Evolutionary conservation across 2,329 filamentous ascomycete genomes (phyloP), one percentile per base, ranked within the genome.

Genomic region (Mycocentrospora acerina): DNA sequence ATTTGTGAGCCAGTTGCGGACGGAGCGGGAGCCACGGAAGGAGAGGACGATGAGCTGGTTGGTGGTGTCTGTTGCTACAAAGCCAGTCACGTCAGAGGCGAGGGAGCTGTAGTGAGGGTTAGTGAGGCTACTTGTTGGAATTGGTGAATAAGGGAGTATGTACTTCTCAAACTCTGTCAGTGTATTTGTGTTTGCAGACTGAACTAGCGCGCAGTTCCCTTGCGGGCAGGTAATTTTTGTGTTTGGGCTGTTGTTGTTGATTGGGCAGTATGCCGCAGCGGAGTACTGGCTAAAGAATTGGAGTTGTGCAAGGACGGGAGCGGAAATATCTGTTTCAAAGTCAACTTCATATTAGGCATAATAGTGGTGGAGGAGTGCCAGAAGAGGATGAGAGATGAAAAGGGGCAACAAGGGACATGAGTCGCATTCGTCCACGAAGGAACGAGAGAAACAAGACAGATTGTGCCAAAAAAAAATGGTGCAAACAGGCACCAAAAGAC

Each of bases 1-100:
- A 53, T 86, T 76, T 35, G 78, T 71, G 50, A 85, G 70, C 73
- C 75, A 85, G 71, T 86, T 86, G 35, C 74, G 73, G 43, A 83
- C 51, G 29, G 77, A 79, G 42, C 65, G 62, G 33, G 76, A 79
- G 49, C 84, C 83, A 27, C 81, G 77, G 66, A 83, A 73, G 22
- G 79, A 72, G 28, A 84, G 59, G 32, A 86, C 77, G 42, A 86
- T 80, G 40, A 79, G 69, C 37, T 62, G 40, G 48, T 74, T 73
- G 18, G 73, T 74, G 6, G 56, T 49, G 53, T 77, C 74, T 16
- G 60, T 62, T 7, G 71, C 73, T 2, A 76, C 56, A 58, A 71
- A 77, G 15, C 74, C 74, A 1, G 73, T 71, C 1, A 71, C 62
- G 41, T 76, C 72, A 3, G 70, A 68, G 24, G 53, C 57, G 34